Percentiles rank a stretch among this genome's conserved stretches.
Conservation (phyloP, 2,329 filamentous ascomycete species). For the Xylariaceae sp. region DNA sequence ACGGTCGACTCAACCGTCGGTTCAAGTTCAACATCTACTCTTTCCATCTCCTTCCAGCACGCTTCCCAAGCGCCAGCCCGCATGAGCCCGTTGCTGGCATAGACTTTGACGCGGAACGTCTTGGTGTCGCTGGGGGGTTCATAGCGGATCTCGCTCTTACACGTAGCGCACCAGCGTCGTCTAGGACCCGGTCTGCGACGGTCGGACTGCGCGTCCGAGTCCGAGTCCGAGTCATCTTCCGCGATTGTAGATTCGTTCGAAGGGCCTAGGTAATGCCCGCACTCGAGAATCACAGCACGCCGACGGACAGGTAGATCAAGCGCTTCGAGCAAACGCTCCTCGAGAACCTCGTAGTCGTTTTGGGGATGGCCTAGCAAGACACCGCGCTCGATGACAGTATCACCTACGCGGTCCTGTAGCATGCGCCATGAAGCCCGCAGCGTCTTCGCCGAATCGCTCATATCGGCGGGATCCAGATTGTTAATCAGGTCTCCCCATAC, state of each 20-base stretch:
- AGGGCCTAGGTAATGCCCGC: slow-evolving; percentile 68
- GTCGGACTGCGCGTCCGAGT: slow-evolving; percentile 36
- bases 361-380: slow-evolving; percentile 72
- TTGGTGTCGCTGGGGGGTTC: slow-evolving; percentile 49
- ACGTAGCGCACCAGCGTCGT: slow-evolving; percentile 53
- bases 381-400: slow-evolving; percentile 67
- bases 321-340: slow-evolving; percentile 70
- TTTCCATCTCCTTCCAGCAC: slow-evolving; percentile 96
- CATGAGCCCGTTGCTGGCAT: slow-evolving; percentile 93
- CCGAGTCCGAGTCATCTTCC: slow-evolving; percentile 43
- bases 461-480: slow-evolving; percentile 29
- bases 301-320: slow-evolving; percentile 61
- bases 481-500: slow-evolving; percentile 55
- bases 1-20: slow-evolving; percentile 60
- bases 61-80: slow-evolving; percentile 84
- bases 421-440: slow-evolving; percentile 61
- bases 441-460: slow-evolving; percentile 39
- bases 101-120: slow-evolving; percentile 77
- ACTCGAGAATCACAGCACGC: slow-evolving; percentile 65
- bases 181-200: slow-evolving; percentile 31
- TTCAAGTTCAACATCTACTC: slow-evolving; percentile 89
- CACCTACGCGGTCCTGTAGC: slow-evolving; percentile 63
- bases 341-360: slow-evolving; percentile 72
- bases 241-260: slow-evolving; percentile 43
- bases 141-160: slow-evolving; percentile 49